Evolutionary conservation across 78 protist species (phyloP).

Genomic region (Corallochytrium limacisporum): DNA sequence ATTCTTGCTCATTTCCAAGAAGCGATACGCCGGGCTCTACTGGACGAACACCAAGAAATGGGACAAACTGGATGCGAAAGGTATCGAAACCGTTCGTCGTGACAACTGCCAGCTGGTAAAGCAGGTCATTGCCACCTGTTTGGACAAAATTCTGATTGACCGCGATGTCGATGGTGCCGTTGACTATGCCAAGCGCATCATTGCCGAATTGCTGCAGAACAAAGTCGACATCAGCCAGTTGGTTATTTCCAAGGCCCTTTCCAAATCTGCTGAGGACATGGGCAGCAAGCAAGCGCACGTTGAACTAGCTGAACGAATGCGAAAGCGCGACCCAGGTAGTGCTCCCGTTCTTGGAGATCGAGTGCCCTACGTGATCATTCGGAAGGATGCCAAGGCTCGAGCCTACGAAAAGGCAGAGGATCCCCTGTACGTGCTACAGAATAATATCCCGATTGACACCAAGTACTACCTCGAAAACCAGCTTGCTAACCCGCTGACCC

Average conservation of each 20-base stretch:
- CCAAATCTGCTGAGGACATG: slow-evolving; percentile 48
- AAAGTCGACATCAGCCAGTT: slow-evolving; percentile 88
- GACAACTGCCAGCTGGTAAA: slow-evolving; percentile 92
- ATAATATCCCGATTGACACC: slow-evolving; percentile 88
- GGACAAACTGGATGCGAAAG: slow-evolving; percentile 96
- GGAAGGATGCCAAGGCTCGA: slow-evolving; percentile 66
- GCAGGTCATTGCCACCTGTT: slow-evolving; percentile 54
- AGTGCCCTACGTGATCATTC: slow-evolving; percentile 94
- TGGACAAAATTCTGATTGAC: slow-evolving; percentile 72
- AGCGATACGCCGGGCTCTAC: slow-evolving; percentile 96
- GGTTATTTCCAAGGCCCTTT: slow-evolving; percentile 84
- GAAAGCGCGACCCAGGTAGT: slow-evolving; percentile 69
- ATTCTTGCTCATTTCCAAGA: slow-evolving; percentile 91
- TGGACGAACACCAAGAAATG: slow-evolving; percentile 77
- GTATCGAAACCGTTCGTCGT: slow-evolving; percentile 90
- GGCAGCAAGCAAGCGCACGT: slow-evolving; percentile 80
- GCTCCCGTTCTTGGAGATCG: slow-evolving; percentile 99
- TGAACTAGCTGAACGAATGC: slow-evolving; percentile 92
- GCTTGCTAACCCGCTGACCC: slow-evolving; percentile 72
- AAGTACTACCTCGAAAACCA: slow-evolving; percentile 92
- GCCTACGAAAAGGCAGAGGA: slow-evolving; percentile 95
- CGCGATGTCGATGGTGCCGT: slow-evolving; percentile 54
- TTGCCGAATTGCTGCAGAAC: slow-evolving; percentile 77
- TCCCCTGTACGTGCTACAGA: slow-evolving; percentile 93
- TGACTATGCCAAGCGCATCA: slow-evolving; percentile 56